Conservation (phyloP, 139 green algal genomes). For the Edaphochlamys debaryana region DNA sequence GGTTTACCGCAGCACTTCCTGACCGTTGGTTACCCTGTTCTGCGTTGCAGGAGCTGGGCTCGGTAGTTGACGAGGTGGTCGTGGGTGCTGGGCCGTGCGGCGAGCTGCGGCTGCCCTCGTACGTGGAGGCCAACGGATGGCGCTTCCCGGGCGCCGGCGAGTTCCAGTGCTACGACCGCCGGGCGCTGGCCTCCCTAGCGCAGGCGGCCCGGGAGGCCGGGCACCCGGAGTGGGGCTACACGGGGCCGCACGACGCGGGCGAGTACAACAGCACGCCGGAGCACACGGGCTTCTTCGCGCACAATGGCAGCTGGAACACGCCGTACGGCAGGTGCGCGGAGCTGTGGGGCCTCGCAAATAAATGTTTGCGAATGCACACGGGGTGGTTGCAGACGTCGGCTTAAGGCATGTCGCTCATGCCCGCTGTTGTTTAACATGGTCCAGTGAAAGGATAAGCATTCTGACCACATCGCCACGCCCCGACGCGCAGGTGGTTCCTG, state of each 20-base stretch:
- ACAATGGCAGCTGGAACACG: constrained; percentile 79
- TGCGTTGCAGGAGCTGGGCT: constrained; percentile 58
- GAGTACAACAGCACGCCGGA: constrained; percentile 66
- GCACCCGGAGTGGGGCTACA: constrained; percentile 69
- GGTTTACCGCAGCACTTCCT: too few species aligned
- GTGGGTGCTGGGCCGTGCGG: constrained; percentile 75
- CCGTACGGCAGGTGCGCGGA: constrained; percentile 67
- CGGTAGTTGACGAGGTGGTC: constrained; percentile 84
- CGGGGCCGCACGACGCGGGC: constrained; percentile 70
- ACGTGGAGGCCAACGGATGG: constrained; percentile 86
- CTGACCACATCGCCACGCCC: too few species aligned
- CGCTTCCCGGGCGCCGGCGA: constrained; percentile 88
- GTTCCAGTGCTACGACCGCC: constrained; percentile 82
- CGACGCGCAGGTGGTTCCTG: constrained; percentile 75
- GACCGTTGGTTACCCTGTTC: too few species aligned
- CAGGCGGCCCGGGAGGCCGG: constrained; percentile 53
- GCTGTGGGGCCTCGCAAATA: background rate
- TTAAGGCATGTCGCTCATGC: background rate
- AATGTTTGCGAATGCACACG: too few species aligned
- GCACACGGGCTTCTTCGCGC: constrained; percentile 65
- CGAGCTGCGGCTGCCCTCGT: constrained; percentile 80
- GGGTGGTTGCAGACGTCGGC: background rate
- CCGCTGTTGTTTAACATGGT: too few species aligned
- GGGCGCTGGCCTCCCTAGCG: constrained; percentile 65
- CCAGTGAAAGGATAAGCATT: too few species aligned